Percentiles rank a stretch among this genome's conserved stretches.
These are phyloP conservation scores for Pseudoneurospora amorphoporcata DNA, from an alignment of 495 filamentous ascomycete genomes.

Conservation along the genomic window DNA sequence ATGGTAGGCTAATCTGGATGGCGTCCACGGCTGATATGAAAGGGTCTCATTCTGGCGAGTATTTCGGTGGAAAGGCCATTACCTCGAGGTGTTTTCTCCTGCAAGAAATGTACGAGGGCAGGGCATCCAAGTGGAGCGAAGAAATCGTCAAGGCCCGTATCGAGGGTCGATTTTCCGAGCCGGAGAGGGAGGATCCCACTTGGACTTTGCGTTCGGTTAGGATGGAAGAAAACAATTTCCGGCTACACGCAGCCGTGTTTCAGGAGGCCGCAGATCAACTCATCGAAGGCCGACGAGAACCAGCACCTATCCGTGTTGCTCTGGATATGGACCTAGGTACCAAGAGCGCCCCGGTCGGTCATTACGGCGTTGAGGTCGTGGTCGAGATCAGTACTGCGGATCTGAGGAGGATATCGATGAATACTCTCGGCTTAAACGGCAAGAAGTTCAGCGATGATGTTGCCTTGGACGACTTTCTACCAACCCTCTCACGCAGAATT, in stretches of 20 bases:
- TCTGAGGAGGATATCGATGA: constrained; percentile 39
- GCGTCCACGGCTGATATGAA: constrained; percentile 48
- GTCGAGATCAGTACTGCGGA: constrained; percentile 39
- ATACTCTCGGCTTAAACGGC: constrained; percentile 51
- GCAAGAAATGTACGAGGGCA: constrained; percentile 69
- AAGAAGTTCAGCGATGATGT: constrained; percentile 57
- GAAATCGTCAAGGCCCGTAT: constrained; percentile 79
- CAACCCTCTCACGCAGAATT: constrained; percentile 45
- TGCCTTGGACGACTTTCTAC: constrained; percentile 53
- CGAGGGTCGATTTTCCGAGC: constrained; percentile 70
- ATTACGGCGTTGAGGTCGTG: constrained; percentile 58
- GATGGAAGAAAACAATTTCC: constrained; percentile 48
- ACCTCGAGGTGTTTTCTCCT: constrained; percentile 54
- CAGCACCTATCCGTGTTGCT: constrained; percentile 49
- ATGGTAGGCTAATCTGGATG: constrained; percentile 65
- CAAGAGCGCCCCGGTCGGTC: constrained; percentile 49
- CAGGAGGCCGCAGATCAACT: constrained; percentile 51
- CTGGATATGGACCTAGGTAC: constrained; percentile 50
- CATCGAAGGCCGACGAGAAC: constrained; percentile 44
- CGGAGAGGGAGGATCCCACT: constrained; percentile 63
- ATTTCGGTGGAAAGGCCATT: constrained; percentile 38
- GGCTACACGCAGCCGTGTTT: constrained; percentile 63
- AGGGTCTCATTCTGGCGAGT: constrained; percentile 33
- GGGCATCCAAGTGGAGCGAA: constrained; percentile 65
- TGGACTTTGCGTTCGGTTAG: constrained; percentile 67